Evolutionary conservation across 768 basidiomycete genomes (phyloP), one percentile per base, ranked within the genome.

Genomic region (Tephrocybe sp.): DNA sequence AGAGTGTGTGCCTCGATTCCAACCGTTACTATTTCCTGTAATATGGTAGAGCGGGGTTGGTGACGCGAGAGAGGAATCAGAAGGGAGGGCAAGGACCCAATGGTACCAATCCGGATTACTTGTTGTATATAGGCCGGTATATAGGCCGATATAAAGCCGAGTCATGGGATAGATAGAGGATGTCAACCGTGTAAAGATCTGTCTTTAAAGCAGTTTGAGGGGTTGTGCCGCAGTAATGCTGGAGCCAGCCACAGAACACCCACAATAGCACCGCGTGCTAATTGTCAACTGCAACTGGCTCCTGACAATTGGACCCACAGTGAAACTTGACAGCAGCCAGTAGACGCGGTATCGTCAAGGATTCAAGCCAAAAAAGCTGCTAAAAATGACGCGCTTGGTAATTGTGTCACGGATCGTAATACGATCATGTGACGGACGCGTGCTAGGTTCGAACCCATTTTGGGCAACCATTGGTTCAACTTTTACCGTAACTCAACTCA

Each of bases 361-460:
- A n/a, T n/a, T n/a, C n/a, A n/a, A n/a, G n/a, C n/a, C n/a, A n/a
- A n/a, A n/a, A n/a, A n/a, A n/a, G n/a, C n/a, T n/a, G n/a, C n/a
- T n/a, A n/a, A n/a, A n/a, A n/a, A n/a, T n/a, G n/a, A n/a, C n/a
- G n/a, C n/a, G n/a, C n/a, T n/a, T n/a, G n/a, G 34, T 12, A 36
- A 36, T 42, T 33, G 15, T 23, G 28, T 33, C 24, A 4, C n/a
- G n/a, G n/a, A n/a, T n/a, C n/a, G n/a, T n/a, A 10, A 33, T 12
- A 30, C 50, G 53, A 23, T 42, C 53, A 58, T 37, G 53, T 58
- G 56, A 48, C 33, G 17, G 41, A 51, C 56, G 56, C 53, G 56
- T 48, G 43, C 43, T 23, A 42, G 4, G 17, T 32, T 15, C 48
- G 20, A 15, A 28, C 15, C 51, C 43, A 41, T 42, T 54, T 58